Evolutionary conservation across 106 monocot species (phyloP).

Genomic region (Hemerocallis citrina): DNA sequence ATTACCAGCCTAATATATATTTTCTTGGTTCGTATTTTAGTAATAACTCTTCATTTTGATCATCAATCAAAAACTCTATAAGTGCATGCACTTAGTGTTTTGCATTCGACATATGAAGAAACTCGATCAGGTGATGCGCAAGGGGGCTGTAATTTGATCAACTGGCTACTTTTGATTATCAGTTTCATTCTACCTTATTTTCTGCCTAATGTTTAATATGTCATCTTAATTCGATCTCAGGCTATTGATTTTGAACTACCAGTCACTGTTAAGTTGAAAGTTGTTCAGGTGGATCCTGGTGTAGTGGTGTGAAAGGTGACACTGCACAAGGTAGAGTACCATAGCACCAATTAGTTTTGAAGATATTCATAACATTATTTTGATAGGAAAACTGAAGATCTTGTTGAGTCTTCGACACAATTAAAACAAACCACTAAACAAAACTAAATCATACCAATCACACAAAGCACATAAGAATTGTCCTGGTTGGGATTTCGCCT

Average conservation of each 20-base stretch:
- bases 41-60: no score
- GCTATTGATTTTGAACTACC: conserved; percentile 94
- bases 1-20: no score
- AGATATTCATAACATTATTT: no score
- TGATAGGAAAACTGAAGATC: no score
- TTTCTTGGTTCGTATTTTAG: no score
- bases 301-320: conserved; percentile 62
- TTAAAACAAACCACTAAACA: no score
- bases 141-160: conserved; percentile 72
- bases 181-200: background rate
- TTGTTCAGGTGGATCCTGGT: conserved; percentile 82
- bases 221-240: conserved; percentile 23
- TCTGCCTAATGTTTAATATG: background rate
- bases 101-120: conserved; percentile 77
- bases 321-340: conserved; percentile 90
- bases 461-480: no score
- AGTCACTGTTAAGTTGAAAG: conserved; percentile 63
- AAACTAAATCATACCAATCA: no score
- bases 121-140: conserved; percentile 57
- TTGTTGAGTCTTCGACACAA: no score
- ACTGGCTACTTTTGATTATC: conserved; percentile 26
- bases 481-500: no score
- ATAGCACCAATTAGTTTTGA: no score
- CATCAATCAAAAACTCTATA: background rate
- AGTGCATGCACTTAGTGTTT: background rate